These are phyloP conservation scores for Forsythia viridissima DNA, from an alignment of 257 asterid species.

Conservation along the genomic window DNA sequence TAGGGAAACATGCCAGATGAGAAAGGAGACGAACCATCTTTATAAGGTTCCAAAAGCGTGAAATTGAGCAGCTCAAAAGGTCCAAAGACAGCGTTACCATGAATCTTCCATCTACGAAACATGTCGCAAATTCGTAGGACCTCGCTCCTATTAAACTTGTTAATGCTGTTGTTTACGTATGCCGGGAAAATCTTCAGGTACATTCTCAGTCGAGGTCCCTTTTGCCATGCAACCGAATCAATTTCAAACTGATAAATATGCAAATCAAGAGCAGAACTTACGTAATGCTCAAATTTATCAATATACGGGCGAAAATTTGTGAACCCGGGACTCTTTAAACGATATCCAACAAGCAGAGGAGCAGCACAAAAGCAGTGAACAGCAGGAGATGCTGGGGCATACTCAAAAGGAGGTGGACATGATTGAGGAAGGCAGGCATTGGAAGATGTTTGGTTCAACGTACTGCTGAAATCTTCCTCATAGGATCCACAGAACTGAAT, in stretches of 20 bases:
- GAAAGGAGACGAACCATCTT: constrained; percentile 46
- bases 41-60: constrained; percentile 70
- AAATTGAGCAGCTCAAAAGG: constrained; percentile 89
- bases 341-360: constrained; percentile 79
- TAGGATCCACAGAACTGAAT: constrained; percentile 54
- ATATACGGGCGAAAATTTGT: constrained; percentile 62
- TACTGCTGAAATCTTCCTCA: constrained; percentile 36
- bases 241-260: constrained; percentile 61
- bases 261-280: constrained; percentile 59
- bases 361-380: constrained; percentile 72
- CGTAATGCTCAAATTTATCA: constrained; percentile 46
- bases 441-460: constrained; percentile 27
- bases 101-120: constrained; percentile 83
- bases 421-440: constrained; percentile 39
- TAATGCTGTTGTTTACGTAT: constrained; percentile 29
- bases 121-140: constrained; percentile 52
- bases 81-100: constrained; percentile 69
- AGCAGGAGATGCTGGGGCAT: constrained; percentile 55
- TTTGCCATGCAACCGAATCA: constrained; percentile 62
- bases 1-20: neutral
- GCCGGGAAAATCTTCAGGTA: constrained; percentile 74
- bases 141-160: constrained; percentile 63
- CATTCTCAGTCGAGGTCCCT: constrained; percentile 83
- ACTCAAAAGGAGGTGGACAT: constrained; percentile 68
- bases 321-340: constrained; percentile 96